Base-by-base conservation (phyloP, 2,329 filamentous ascomycete genomes). In the Arthrobotrys conoides region DNA sequence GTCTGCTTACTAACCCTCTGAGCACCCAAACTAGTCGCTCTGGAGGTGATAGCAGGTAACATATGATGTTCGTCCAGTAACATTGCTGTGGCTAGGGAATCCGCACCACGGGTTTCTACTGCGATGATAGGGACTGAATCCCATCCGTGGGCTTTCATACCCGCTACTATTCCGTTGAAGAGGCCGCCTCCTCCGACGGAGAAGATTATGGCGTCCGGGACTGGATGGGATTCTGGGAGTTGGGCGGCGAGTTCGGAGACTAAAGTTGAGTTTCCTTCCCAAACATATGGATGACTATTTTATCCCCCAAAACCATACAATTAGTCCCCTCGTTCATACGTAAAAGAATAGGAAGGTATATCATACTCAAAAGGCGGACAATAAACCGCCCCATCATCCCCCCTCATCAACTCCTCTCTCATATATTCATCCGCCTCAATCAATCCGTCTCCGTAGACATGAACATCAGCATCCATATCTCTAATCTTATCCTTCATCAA, bases 101-200 rank as follows among this genome's bases (percentile, higher is more conserved):
- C 89, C 0, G 92, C 91, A 30, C 93, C 93, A 0, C 85, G 83
- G 0, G 93, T 96, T 85, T 96, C 93, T 53, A 94, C 87, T 1
- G 91, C 92, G 12, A 96, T 83, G 9, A 96, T 88, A 20, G 87
- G 85, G 67, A 87, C 86, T 75, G 84, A 83, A 22, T 69, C 85
- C 82, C 85, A 68, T 81, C 83, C 80, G 80, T 84, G 83, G 51
- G 85, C 84, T 82, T 90, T 88, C 24, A 94, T 86, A 9, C 91
- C 92, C 83, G 90, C 87, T 84, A 92, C 89, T 71, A 97, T 85
- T 3, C 93, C 93, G 82, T 91, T 92, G 66, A 97, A 87, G 22
- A 96, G 85, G 0, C 93, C 93, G 16, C 93, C 93, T 9, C 93
- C 93, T 5, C 93, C 93, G 44, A 94, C 92, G 75, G 88, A 91